Conservation (phyloP, 2,329 filamentous ascomycete genomes). For the Akanthomyces lecanii region DNA sequence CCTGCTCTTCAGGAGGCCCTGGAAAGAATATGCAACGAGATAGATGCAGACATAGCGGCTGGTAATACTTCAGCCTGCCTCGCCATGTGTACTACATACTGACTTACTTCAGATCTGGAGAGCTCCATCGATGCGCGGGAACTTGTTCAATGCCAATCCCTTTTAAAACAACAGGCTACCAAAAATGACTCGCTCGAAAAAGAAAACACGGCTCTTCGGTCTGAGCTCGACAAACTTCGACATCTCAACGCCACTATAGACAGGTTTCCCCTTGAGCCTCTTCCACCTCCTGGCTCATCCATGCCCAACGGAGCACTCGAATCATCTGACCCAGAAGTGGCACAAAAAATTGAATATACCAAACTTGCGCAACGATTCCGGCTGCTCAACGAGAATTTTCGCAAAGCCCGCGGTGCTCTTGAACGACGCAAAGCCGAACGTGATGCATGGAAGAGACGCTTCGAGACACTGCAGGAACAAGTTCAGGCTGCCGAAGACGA, state of each 20-base stretch:
- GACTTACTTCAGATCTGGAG: background rate
- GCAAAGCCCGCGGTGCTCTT: conserved; percentile 35
- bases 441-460: conserved; percentile 43
- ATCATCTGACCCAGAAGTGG: conserved; percentile 18
- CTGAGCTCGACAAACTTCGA: conserved; percentile 29
- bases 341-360: conserved; percentile 31
- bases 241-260: background rate
- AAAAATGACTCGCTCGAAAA: conserved; percentile 35
- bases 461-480: conserved; percentile 39
- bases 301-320: conserved; percentile 8
- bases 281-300: conserved; percentile 3
- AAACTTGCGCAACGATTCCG: conserved; percentile 39
- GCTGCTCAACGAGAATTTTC: conserved; percentile 39
- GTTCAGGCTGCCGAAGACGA: conserved; percentile 41
- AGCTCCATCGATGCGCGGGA: background rate
- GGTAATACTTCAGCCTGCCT: conserved; percentile 27
- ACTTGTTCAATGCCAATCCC: conserved; percentile 6
- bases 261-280: background rate
- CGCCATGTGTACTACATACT: background rate
- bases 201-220: conserved; percentile 40
- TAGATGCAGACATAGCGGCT: conserved; percentile 34
- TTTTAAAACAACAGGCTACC: conserved; percentile 17
- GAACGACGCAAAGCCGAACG: conserved; percentile 39
- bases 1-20: conserved; percentile 39
- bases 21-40: conserved; percentile 35